These are phyloP conservation scores for Singerocomus rubriflavus DNA, from an alignment of 1,284 basidiomycete genomes.

Conservation along the genomic window DNA sequence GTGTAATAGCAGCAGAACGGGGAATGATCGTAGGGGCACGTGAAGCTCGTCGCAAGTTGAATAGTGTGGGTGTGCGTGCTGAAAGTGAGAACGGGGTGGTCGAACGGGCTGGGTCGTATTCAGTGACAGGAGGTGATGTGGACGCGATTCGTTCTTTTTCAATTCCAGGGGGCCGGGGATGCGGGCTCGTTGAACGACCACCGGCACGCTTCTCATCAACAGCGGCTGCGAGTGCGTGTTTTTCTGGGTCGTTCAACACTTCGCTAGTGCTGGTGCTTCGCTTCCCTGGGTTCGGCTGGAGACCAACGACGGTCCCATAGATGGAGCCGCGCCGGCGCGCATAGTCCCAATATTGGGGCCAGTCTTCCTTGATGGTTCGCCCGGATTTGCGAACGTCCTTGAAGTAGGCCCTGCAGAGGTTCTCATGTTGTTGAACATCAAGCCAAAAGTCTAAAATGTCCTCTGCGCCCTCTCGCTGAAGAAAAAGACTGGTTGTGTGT, in stretches of 20 bases:
- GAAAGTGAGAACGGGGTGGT: slow-evolving; percentile 77
- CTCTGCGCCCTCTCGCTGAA: slow-evolving; percentile 92
- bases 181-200: slow-evolving; percentile 51
- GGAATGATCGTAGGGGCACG: slow-evolving; percentile 87
- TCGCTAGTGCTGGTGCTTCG: slow-evolving; percentile 76
- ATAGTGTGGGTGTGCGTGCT: slow-evolving; percentile 67
- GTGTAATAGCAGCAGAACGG: slow-evolving; percentile 86
- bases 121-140: slow-evolving; percentile 41
- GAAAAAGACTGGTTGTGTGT: slow-evolving; percentile 60
- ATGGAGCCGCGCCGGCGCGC: slow-evolving; percentile 84
- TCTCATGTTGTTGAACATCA: slow-evolving; percentile 98
- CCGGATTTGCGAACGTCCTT: slow-evolving; percentile 96
- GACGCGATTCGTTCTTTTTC: slow-evolving; percentile 50
- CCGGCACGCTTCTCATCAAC: slow-evolving; percentile 49
- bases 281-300: slow-evolving; percentile 59
- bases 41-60: slow-evolving; percentile 68
- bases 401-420: slow-evolving; percentile 97
- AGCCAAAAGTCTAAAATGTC: slow-evolving; percentile 99
- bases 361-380: slow-evolving; percentile 88
- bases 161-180: slow-evolving; percentile 38
- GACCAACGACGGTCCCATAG: slow-evolving; percentile 86
- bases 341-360: slow-evolving; percentile 96
- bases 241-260: slow-evolving; percentile 62
- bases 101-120: slow-evolving; percentile 54
- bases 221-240: slow-evolving; percentile 48